Conservation (phyloP, 176 grass and related monocot species). For the Rhynchospora breviuscula region DNA sequence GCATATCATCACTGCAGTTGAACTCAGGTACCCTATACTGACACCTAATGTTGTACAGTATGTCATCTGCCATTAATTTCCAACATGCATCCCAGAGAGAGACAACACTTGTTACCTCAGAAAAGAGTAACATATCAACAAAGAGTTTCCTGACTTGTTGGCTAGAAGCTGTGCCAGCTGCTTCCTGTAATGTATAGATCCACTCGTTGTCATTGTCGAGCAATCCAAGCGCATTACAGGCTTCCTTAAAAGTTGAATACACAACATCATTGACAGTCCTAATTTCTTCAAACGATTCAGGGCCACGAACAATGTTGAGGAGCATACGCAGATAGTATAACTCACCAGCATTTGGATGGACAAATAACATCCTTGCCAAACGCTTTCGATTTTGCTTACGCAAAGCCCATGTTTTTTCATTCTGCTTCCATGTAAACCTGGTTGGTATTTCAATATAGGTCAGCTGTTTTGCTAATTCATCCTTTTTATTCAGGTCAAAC, state of each 20-base stretch:
- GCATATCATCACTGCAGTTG: not conserved
- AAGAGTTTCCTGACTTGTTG: not conserved
- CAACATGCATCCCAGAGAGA: not conserved
- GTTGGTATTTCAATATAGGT: constrained; percentile 20
- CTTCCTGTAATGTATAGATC: constrained; percentile 15
- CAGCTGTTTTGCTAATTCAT: not conserved
- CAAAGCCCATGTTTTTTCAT: too few species aligned
- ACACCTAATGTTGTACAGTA: not conserved
- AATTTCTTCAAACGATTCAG: not conserved
- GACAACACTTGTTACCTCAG: not conserved
- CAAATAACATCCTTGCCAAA: too few species aligned
- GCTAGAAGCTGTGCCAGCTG: not conserved
- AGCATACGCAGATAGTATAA: too few species aligned
- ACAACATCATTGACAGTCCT: not conserved
- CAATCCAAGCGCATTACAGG: constrained; percentile 4
- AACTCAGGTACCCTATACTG: not conserved
- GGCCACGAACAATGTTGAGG: not conserved
- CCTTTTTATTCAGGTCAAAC: not conserved
- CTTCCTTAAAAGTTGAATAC: constrained; percentile 11
- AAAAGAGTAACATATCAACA: constrained; percentile 17
- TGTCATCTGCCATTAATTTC: constrained; percentile 13
- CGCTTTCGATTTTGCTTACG: too few species aligned
- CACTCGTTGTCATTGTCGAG: constrained; percentile 30
- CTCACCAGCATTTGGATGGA: too few species aligned
- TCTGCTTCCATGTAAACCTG: too few species aligned